These are phyloP conservation scores for Hawksworthiomyces lignivorus DNA, from an alignment of 2,329 filamentous ascomycete species.

Conservation along the genomic window DNA sequence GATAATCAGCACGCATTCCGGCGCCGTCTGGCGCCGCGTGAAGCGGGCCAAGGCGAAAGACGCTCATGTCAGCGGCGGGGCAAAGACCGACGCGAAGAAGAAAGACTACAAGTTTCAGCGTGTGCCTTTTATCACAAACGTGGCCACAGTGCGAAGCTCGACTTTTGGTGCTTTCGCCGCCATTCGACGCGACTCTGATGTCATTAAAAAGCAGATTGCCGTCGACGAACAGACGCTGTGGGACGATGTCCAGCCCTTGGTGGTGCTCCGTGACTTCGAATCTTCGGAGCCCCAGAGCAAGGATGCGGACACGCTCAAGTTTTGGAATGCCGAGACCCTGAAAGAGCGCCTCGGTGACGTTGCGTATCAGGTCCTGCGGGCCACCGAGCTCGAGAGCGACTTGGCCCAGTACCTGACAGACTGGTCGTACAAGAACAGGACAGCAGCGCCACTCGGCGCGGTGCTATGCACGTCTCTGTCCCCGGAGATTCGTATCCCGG, in stretches of 20 bases:
- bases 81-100: conserved; percentile 46
- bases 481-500: conserved; percentile 66
- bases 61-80: conserved; percentile 29
- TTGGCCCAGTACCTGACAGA: conserved; percentile 41
- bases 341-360: conserved; percentile 45
- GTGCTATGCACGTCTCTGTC: conserved; percentile 48
- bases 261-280: conserved; percentile 58
- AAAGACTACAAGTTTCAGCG: conserved; percentile 96
- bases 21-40: conserved; percentile 85
- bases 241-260: conserved; percentile 63
- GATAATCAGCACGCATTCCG: conserved; percentile 85
- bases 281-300: conserved; percentile 30
- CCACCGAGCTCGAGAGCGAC: conserved; percentile 59
- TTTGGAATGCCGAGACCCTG: conserved; percentile 34
- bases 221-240: conserved; percentile 63
- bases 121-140: conserved; percentile 78
- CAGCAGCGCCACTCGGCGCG: conserved; percentile 26
- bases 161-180: conserved; percentile 85
- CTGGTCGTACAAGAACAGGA: conserved; percentile 29
- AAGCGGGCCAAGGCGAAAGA: conserved; percentile 76
- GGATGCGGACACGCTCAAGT: conserved; percentile 33
- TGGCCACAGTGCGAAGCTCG: conserved; percentile 77
- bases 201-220: conserved; percentile 63
- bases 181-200: conserved; percentile 73
- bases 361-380: conserved; percentile 48